A percentile compares a stretch with the other conserved stretches of the same genome.
Conservation (phyloP, 139 green algal genomes). For the Nannochloris sp. region DNA sequence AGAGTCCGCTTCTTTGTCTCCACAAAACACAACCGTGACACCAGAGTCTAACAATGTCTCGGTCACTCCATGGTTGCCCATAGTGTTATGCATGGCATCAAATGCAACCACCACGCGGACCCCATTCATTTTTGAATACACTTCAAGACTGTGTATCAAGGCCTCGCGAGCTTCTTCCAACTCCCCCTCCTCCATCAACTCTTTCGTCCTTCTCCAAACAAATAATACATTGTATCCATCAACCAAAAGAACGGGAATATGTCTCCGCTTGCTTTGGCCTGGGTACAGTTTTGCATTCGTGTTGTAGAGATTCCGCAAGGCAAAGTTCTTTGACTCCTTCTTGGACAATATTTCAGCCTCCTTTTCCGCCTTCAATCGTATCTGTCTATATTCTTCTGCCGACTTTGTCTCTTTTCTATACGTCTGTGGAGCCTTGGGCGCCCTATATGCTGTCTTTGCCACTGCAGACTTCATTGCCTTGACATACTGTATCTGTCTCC, state of each 20-base stretch:
- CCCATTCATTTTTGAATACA: constrained; percentile 9
- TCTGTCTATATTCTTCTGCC: constrained; percentile 12
- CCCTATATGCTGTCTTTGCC: constrained; percentile 1
- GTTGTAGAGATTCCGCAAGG: constrained; percentile 13
- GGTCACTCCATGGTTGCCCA: background rate
- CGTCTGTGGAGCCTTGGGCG: constrained; percentile 7
- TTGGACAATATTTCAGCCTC: background rate
- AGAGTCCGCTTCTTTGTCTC: constrained; percentile 13
- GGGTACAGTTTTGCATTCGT: background rate
- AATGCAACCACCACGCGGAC: constrained; percentile 5
- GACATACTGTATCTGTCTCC: constrained; percentile 7
- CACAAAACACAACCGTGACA: constrained; percentile 5
- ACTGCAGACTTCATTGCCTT: background rate
- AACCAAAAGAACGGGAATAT: constrained; percentile 29
- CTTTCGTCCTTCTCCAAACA: constrained; percentile 4
- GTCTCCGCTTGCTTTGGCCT: background rate
- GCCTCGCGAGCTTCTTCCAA: constrained; percentile 14
- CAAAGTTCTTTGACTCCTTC: constrained; percentile 11
- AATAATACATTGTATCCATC: constrained; percentile 46
- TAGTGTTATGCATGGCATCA: constrained; percentile 6
- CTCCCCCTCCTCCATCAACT: background rate
- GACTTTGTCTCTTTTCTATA: constrained; percentile 13
- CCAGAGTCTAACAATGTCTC: background rate
- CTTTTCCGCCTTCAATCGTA: background rate
- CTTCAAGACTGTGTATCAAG: constrained; percentile 12